Evolutionary conservation across 1,284 basidiomycete species (phyloP).

Genomic region (Tilletia caries): DNA sequence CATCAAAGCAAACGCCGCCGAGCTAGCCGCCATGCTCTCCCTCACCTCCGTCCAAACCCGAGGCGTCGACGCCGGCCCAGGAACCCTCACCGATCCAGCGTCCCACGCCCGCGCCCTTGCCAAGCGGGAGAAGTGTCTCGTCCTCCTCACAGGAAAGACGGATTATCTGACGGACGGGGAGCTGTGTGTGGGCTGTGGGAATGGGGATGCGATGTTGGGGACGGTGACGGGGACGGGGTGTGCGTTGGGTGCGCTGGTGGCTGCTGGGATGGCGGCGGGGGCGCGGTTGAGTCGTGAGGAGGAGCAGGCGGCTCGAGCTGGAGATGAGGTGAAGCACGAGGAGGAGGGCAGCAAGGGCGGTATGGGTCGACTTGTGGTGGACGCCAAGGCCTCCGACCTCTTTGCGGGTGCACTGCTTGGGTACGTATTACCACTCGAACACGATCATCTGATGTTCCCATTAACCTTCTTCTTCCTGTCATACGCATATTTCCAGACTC

Average conservation of each 20-base stretch:
- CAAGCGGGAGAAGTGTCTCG: slow-evolving; percentile 71
- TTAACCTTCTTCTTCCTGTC: slow-evolving; percentile 15
- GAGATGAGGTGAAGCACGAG: not conserved
- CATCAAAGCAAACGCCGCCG: slow-evolving; percentile 92
- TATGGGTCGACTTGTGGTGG: slow-evolving; percentile 23
- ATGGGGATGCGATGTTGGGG: slow-evolving; percentile 73
- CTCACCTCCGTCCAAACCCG: slow-evolving; percentile 72
- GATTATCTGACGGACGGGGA: slow-evolving; percentile 86
- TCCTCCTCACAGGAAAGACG: slow-evolving; percentile 74
- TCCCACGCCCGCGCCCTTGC: slow-evolving; percentile 71
- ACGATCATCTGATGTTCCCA: slow-evolving; percentile 2
- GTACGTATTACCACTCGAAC: not conserved
- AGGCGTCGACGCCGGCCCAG: slow-evolving; percentile 81
- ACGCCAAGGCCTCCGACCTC: slow-evolving; percentile 26
- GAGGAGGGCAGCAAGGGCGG: not conserved
- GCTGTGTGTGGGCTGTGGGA: slow-evolving; percentile 66
- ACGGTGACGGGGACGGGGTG: slow-evolving; percentile 87
- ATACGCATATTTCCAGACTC: slow-evolving; percentile 61
- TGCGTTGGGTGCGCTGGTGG: slow-evolving; percentile 73
- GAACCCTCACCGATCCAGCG: slow-evolving; percentile 71
- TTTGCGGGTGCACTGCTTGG: slow-evolving; percentile 42
- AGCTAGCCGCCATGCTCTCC: slow-evolving; percentile 71
- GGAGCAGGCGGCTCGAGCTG: not conserved
- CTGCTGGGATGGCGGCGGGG: slow-evolving; percentile 66
- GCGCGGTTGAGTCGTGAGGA: slow-evolving; percentile 56